Evolutionary conservation across 768 basidiomycete species (phyloP).

Genomic region (Clathrus columnatus): DNA sequence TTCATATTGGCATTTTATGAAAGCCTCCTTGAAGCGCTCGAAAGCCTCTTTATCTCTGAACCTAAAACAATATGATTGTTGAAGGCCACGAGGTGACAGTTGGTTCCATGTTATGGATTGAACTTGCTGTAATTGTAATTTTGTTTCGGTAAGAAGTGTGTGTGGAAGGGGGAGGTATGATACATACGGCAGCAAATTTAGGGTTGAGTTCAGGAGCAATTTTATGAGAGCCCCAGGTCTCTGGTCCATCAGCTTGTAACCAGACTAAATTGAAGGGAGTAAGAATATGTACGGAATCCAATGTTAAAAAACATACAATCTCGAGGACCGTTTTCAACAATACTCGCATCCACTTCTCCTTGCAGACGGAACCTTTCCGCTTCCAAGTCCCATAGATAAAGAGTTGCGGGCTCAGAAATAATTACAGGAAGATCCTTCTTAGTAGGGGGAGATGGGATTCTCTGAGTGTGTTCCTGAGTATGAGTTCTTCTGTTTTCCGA

Average conservation of each 20-base stretch:
- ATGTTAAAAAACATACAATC: constrained; percentile 4
- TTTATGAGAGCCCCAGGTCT: constrained; percentile 7
- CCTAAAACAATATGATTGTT: constrained; percentile 77
- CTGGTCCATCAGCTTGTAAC: constrained; percentile 2
- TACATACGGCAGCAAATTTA: constrained; percentile 5
- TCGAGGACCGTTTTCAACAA: constrained; percentile 20
- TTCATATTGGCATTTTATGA: constrained; percentile 76
- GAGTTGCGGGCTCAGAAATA: constrained; percentile 39
- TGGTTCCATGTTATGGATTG: constrained; percentile 86
- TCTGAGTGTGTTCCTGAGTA: constrained; percentile 10
- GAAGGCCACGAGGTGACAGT: constrained; percentile 38
- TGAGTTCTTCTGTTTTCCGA: background rate
- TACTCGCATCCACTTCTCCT: constrained; percentile 44
- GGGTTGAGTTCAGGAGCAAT: constrained; percentile 9
- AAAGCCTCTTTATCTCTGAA: constrained; percentile 54
- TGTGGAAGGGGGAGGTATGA: no score
- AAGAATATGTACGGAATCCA: background rate
- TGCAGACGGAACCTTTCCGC: constrained; percentile 42
- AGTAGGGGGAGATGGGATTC: background rate
- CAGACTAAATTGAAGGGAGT: background rate
- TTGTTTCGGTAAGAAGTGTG: no score
- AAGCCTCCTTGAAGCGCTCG: constrained; percentile 46
- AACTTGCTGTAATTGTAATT: constrained; percentile 14
- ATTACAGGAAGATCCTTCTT: constrained; percentile 16
- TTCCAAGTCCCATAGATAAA: constrained; percentile 56